phyloP scores from a whole-genome alignment of 805 yeast genomes.

The Barnettozyma wickerhamii region DNA sequence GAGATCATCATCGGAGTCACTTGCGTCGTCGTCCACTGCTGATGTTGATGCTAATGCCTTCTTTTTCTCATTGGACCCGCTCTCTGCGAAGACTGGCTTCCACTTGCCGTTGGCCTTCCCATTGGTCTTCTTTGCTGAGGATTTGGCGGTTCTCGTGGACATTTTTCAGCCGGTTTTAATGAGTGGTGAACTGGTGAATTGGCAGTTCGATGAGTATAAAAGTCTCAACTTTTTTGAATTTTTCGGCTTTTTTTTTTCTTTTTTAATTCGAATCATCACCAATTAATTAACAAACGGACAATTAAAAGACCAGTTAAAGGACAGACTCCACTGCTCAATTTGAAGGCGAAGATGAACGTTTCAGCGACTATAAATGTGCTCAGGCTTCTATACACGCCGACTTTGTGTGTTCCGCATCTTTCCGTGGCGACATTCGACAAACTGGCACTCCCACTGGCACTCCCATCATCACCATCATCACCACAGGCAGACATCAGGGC shows the following conservation, averaged over 20 bases:
- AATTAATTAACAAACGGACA: no score
- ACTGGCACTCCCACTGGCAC: constrained; percentile 49
- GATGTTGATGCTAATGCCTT: no score
- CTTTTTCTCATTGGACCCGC: no score
- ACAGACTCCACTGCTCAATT: no score
- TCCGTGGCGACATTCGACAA: constrained; percentile 54
- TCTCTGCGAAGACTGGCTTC: constrained; percentile 9
- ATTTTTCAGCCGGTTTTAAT: no score
- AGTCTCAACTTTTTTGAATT: no score
- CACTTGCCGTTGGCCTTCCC: constrained; percentile 6
- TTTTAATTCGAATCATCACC: no score
- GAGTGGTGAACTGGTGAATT: no score
- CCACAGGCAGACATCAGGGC: constrained; percentile 49
- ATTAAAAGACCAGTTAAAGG: no score
- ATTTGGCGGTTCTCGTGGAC: no score
- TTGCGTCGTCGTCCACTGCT: constrained; percentile 2
- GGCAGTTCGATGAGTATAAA: no score
- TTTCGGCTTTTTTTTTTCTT: background rate
- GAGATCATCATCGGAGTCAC: constrained; percentile 25
- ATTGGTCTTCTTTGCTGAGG: background rate
- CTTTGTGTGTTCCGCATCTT: constrained; percentile 64
- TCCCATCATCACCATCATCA: constrained; percentile 20
- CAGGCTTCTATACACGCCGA: constrained; percentile 56
- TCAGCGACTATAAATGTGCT: constrained; percentile 74
- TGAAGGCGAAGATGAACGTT: constrained; percentile 48